Evolutionary conservation across 257 asterid genomes (phyloP).

Genomic region (Petrea volubilis): DNA sequence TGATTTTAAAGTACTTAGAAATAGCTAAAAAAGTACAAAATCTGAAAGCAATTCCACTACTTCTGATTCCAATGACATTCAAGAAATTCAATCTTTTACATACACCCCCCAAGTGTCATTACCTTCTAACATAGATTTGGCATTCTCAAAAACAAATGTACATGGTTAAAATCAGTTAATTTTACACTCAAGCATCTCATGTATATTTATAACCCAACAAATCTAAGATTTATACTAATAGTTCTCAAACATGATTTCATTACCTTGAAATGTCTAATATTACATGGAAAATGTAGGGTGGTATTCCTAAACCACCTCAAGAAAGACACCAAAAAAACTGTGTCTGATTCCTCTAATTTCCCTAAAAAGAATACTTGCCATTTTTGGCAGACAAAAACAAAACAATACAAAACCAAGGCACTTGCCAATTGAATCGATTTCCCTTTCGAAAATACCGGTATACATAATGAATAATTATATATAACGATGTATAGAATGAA

Average conservation of each 20-base stretch:
- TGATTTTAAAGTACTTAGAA: too few species aligned
- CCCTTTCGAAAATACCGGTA: conserved; percentile 20
- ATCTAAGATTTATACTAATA: conserved; percentile 1
- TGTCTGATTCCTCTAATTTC: conserved; percentile 16
- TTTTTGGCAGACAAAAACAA: conserved; percentile 33
- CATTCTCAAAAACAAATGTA: too few species aligned
- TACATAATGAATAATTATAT: conserved; percentile 27
- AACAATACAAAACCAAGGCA: conserved; percentile 31
- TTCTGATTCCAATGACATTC: too few species aligned
- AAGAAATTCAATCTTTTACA: too few species aligned
- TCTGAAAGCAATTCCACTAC: too few species aligned
- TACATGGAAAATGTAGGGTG: conserved; percentile 27
- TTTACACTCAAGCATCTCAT: too few species aligned
- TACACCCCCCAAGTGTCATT: too few species aligned
- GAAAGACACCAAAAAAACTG: not conserved
- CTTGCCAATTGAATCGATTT: conserved; percentile 32
- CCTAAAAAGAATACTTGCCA: conserved; percentile 45
- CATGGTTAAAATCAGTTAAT: too few species aligned
- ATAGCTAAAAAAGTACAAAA: too few species aligned
- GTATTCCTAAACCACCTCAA: conserved; percentile 27
- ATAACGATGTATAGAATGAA: conserved; percentile 30
- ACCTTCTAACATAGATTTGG: too few species aligned
- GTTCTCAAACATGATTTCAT: conserved; percentile 13
- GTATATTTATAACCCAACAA: not conserved
- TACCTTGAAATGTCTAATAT: conserved; percentile 10